A percentile compares a stretch with the other conserved stretches of the same genome.
Evolutionary conservation across 306 rosid genomes (phyloP).

Genomic region (Glycine tomentella): DNA sequence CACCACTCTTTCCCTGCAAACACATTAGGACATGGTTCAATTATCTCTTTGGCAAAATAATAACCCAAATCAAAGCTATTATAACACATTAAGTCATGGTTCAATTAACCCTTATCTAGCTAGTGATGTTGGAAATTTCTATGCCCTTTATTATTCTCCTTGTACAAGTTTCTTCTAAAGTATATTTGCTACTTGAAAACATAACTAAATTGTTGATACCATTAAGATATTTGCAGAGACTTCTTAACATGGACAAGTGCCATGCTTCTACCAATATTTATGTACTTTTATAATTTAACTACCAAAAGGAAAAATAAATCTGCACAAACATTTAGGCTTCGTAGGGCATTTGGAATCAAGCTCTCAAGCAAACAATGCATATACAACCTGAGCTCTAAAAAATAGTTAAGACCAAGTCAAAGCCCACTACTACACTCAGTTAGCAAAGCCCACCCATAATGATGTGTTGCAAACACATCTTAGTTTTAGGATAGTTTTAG

Average conservation of each 20-base stretch:
- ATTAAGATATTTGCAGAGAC: conserved; percentile 9
- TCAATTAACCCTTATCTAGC: too few relatives aligned
- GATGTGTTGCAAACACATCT: too few relatives aligned
- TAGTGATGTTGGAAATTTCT: conserved; percentile 26
- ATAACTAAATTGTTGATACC: conserved; percentile 6
- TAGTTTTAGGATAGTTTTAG: too few relatives aligned
- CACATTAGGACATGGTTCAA: too few relatives aligned
- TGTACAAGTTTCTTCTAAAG: conserved; percentile 31
- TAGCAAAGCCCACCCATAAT: conserved; percentile 24
- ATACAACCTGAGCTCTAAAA: conserved; percentile 39
- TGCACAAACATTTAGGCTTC: not conserved
- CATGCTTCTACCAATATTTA: conserved; percentile 12
- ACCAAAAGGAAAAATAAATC: not conserved
- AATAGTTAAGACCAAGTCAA: conserved; percentile 52
- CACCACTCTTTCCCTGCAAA: too few relatives aligned
- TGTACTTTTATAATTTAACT: too few relatives aligned
- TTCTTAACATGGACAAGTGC: conserved; percentile 11
- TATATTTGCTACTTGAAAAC: conserved; percentile 36
- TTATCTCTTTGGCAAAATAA: too few relatives aligned
- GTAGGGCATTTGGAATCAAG: conserved; percentile 21
- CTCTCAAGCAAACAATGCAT: conserved; percentile 20
- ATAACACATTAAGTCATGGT: too few relatives aligned
- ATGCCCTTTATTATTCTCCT: conserved; percentile 23
- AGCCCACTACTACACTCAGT: conserved; percentile 34
- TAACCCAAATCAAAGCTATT: too few relatives aligned